Evolutionary conservation across 805 yeast genomes (phyloP).

Genomic region (Komagataella pseudopastoris): DNA sequence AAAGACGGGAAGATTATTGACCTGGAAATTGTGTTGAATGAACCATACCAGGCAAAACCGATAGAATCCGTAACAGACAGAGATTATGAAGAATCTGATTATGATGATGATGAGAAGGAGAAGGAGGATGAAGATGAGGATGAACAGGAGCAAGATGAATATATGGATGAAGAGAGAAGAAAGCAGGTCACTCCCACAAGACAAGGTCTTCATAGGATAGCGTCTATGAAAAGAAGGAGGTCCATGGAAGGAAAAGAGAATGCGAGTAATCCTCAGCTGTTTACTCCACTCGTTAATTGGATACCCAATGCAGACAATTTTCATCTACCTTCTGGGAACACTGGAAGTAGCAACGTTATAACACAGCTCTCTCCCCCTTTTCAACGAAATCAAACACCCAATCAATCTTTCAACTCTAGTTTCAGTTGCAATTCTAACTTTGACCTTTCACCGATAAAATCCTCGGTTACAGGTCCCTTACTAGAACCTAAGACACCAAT

Average conservation of each 20-base stretch:
- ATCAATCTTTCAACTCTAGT: conserved; percentile 42
- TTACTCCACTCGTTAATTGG: not conserved
- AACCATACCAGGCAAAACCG: not conserved
- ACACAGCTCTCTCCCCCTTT: not conserved
- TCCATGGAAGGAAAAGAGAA: not conserved
- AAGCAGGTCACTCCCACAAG: not conserved
- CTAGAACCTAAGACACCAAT: conserved; percentile 53
- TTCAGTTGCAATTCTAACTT: conserved; percentile 54
- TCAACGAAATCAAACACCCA: not conserved
- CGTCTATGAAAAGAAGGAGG: not conserved
- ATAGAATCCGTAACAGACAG: not conserved
- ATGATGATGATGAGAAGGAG: not conserved
- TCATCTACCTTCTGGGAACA: not conserved
- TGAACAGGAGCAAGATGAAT: not conserved
- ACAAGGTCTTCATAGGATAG: conserved; percentile 1
- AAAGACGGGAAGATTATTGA: conserved; percentile 28
- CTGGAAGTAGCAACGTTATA: not conserved
- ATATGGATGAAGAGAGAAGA: not conserved
- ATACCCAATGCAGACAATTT: not conserved
- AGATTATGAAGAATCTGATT: not conserved
- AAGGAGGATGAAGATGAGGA: not conserved
- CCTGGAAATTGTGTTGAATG: not conserved
- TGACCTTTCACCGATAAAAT: conserved; percentile 46
- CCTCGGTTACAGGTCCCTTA: conserved; percentile 49
- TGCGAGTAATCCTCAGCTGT: not conserved